Base-by-base conservation (phyloP, 2,329 filamentous ascomycete genomes). In the Fusarium pseudoanthophilum region DNA sequence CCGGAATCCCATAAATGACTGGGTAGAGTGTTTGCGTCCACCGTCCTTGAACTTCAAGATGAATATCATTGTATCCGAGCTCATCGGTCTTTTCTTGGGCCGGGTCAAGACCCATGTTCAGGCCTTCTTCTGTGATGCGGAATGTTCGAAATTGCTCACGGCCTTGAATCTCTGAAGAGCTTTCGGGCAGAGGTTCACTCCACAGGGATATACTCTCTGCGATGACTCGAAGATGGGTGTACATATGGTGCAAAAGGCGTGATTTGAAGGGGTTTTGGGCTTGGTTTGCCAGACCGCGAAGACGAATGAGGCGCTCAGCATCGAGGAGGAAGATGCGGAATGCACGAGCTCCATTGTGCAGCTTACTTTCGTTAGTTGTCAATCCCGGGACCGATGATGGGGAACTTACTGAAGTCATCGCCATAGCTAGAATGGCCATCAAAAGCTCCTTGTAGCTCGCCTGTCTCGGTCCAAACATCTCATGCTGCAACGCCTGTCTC, bases 221-320 rank as follows among this genome's bases (percentile, higher is more conserved):
- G 24, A 86, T 82, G 0, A 87, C 80, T 0, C 85, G 82, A 11
- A 85, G 77, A 56, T 83, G 85, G 0, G 82, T 83, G 65, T 87
- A 87, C 75, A 84, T 85, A 64, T 86, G 84, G 64, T 87, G 85
- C 0, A 87, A 73, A 1, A 86, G 71, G 5, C 85, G 82, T 2
- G 82, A 76, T 26, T 84, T 83, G 21, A 83, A 81, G 4, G 84
- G 83, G 43, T 84, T 85, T 13, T 73, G 51, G 2, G 34, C 24
- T 40, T 55, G 76, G 8, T 79, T 80, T 11, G 78, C 77, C 2
- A 86, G 66, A 0, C 85, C 84, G 3, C 76, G 69, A 7, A 78
- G 56, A 9, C 76, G 81, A 10, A 86, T 85, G 18, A 85, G 80
- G 5, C 82, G 80, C 67, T 86, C 84, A 1, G 84, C 83, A 55